phyloP scores from a whole-genome alignment of 257 asterid species.

The Salvia hispanica region DNA sequence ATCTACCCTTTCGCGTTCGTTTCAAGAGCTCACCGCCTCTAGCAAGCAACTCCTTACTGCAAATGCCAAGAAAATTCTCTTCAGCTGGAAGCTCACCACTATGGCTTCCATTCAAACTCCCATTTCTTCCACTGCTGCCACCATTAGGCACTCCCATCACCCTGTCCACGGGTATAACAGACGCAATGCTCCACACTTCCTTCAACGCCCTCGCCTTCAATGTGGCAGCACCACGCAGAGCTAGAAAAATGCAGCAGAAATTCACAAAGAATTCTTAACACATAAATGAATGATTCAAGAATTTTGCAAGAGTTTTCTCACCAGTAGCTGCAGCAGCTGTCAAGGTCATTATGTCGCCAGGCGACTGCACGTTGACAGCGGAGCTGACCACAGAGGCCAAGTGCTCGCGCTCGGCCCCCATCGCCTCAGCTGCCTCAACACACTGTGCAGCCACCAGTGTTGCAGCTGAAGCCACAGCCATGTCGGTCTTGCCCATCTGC shows the following conservation, averaged over 20 bases:
- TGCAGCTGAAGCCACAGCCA: conserved; percentile 98
- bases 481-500: conserved; percentile 75
- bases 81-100: conserved; percentile 81
- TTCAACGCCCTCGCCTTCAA: conserved; percentile 86
- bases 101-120: conserved; percentile 66
- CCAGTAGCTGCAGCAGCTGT: conserved; percentile 99
- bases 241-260: conserved; percentile 36
- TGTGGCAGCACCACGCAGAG: conserved; percentile 93
- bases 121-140: conserved; percentile 56
- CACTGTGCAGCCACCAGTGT: conserved; percentile 95
- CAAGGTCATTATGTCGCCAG: conserved; percentile 89
- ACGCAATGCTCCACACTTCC: conserved; percentile 89
- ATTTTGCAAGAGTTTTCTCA: conserved; percentile 19
- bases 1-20: conserved; percentile 81
- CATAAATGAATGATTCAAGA: background rate
- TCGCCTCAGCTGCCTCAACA: conserved; percentile 92
- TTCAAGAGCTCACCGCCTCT: conserved; percentile 89
- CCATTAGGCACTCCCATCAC: conserved; percentile 60
- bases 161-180: conserved; percentile 84
- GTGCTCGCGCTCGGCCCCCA: conserved; percentile 98
- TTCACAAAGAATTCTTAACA: background rate
- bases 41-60: conserved; percentile 87
- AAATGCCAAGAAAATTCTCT: conserved; percentile 89
- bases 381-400: conserved; percentile 86
- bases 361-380: conserved; percentile 89